Evolutionary conservation across 2,329 filamentous ascomycete genomes (phyloP).

Genomic region (Emericellopsis atlantica): DNA sequence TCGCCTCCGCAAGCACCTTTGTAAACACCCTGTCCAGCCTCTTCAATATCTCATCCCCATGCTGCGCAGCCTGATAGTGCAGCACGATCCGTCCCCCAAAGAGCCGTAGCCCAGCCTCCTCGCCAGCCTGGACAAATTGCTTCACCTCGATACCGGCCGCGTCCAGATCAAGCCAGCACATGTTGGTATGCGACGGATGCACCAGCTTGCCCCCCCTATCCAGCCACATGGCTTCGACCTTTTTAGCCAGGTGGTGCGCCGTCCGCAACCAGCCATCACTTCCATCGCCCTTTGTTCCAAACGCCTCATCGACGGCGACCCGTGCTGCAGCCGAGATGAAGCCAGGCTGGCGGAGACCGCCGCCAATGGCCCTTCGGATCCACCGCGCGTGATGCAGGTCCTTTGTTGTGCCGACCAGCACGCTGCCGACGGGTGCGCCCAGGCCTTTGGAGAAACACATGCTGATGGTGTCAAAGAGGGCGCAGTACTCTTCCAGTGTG

Average conservation of each 20-base stretch:
- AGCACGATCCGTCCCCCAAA: conserved; percentile 29
- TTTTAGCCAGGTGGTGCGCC: conserved; percentile 51
- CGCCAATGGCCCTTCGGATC: conserved; percentile 59
- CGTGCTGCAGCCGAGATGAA: conserved; percentile 59
- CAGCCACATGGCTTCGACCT: conserved; percentile 58
- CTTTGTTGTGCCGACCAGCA: conserved; percentile 43
- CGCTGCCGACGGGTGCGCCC: conserved; percentile 67
- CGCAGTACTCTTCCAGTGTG: conserved; percentile 52
- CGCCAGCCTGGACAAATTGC: conserved; percentile 24
- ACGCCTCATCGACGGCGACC: conserved; percentile 46
- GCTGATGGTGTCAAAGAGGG: conserved; percentile 60
- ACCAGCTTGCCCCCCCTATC: conserved; percentile 54
- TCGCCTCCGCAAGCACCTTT: conserved; percentile 12
- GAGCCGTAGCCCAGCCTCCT: conserved; percentile 28
- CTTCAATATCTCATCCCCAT: conserved; percentile 44
- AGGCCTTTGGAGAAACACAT: conserved; percentile 76
- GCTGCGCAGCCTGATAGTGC: conserved; percentile 49
- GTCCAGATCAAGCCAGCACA: conserved; percentile 73
- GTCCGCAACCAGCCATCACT: conserved; percentile 43
- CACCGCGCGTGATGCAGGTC: conserved; percentile 26
- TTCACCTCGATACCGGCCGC: conserved; percentile 33
- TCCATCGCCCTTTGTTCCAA: conserved; percentile 21
- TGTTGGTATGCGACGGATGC: conserved; percentile 75
- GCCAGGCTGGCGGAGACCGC: conserved; percentile 61
- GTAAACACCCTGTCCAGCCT: conserved; percentile 43